These are phyloP conservation scores for Metschnikowia continentalis DNA, from an alignment of 805 yeast genomes.

Conservation along the genomic window DNA sequence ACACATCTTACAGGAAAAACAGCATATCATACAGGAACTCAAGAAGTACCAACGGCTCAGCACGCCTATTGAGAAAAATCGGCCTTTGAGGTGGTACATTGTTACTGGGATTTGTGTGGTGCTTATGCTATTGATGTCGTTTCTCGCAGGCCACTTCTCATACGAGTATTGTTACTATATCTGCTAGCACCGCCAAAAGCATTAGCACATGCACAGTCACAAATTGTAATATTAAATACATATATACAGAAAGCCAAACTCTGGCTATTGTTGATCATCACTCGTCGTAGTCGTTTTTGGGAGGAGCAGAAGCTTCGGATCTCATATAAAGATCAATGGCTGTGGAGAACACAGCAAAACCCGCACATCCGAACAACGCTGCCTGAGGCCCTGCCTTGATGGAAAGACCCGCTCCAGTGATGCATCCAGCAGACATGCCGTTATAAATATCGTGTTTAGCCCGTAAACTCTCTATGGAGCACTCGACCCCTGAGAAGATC, in stretches of 20 bases:
- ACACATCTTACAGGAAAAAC: conserved; percentile 9
- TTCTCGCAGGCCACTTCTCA: conserved; percentile 27
- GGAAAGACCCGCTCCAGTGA: conserved; percentile 95
- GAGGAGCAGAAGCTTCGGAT: conserved; percentile 48
- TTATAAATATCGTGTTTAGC: conserved; percentile 82
- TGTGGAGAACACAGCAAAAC: conserved; percentile 92
- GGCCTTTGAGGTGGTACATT: conserved; percentile 4
- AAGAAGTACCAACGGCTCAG: conserved; percentile 20
- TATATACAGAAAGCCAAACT: conserved; percentile 6
- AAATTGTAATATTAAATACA: conserved; percentile 9
- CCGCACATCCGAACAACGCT: conserved; percentile 89
- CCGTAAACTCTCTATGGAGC: conserved; percentile 18
- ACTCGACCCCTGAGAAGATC: conserved; percentile 21
- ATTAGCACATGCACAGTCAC: neutral
- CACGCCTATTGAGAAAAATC: no score
- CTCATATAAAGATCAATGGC: conserved; percentile 43
- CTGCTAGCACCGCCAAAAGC: conserved; percentile 20
- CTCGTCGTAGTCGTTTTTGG: conserved; percentile 78
- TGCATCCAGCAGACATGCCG: conserved; percentile 89
- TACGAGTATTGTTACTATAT: conserved; percentile 40
- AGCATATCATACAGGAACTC: conserved; percentile 21
- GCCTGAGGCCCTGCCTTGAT: conserved; percentile 92
- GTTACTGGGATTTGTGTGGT: neutral
- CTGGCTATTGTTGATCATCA: conserved; percentile 13
- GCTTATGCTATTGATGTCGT: conserved; percentile 19